A percentile compares a stretch with the other conserved stretches of the same genome.
phyloP scores from a whole-genome alignment of 352 stramenopile genomes.

The Phytophthora macrochlamydospora region DNA sequence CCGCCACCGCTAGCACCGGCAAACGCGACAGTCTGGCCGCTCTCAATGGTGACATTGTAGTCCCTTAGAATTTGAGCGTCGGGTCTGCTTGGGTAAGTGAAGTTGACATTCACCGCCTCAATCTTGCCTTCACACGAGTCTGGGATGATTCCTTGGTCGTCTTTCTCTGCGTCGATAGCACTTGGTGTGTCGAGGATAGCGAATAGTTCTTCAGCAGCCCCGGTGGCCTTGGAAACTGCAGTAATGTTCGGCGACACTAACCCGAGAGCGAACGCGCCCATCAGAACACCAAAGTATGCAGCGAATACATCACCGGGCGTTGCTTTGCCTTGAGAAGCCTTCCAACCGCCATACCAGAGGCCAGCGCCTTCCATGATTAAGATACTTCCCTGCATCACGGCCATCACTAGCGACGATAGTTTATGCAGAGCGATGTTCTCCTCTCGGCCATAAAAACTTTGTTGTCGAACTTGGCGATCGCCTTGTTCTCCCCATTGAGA shows the following conservation, averaged over 20 bases:
- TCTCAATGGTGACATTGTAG: constrained; percentile 25
- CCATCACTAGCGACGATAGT: constrained; percentile 27
- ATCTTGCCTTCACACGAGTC: constrained; percentile 34
- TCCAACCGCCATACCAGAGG: constrained; percentile 39
- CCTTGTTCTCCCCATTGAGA: constrained; percentile 45
- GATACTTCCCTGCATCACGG: constrained; percentile 46
- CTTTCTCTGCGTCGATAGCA: constrained; percentile 46
- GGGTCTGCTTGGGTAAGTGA: constrained; percentile 62
- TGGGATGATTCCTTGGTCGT: constrained; percentile 26
- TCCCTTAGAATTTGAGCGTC: constrained; percentile 13
- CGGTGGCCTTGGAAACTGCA: constrained; percentile 43
- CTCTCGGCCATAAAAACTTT: constrained; percentile 32
- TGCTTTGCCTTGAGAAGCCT: constrained; percentile 38
- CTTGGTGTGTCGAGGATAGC: constrained; percentile 56
- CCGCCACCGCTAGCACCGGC: constrained; percentile 19
- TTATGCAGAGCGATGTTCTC: constrained; percentile 40
- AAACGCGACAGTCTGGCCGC: constrained; percentile 14
- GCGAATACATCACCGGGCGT: constrained; percentile 43
- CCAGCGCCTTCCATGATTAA: constrained; percentile 42
- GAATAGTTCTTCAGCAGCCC: constrained; percentile 46
- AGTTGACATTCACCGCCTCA: constrained; percentile 51
- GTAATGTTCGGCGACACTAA: constrained; percentile 52
- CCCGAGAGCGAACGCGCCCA: constrained; percentile 47
- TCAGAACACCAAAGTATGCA: constrained; percentile 48
- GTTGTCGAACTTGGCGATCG: constrained; percentile 45